A percentile compares a stretch with the other conserved stretches of the same genome.
phyloP scores from a whole-genome alignment of 2,329 filamentous ascomycete species.

The Onygenales sp. region DNA sequence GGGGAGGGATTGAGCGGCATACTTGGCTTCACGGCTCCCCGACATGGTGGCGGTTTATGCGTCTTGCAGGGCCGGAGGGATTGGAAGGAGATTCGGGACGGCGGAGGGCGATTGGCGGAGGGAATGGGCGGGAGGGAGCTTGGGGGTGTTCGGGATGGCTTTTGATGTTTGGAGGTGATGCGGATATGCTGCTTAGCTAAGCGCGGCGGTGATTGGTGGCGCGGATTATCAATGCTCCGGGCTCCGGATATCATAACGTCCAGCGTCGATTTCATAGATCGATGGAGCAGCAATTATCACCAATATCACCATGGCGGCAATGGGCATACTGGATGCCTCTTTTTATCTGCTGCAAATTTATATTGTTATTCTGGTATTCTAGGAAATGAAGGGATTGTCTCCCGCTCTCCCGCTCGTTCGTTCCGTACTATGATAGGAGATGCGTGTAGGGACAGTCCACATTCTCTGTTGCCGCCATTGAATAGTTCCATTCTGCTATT shows the following conservation, averaged over 20 bases:
- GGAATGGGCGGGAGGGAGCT: not conserved
- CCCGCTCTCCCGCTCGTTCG: too few species aligned
- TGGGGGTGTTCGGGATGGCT: not conserved
- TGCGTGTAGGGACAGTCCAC: too few species aligned
- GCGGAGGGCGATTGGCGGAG: not conserved
- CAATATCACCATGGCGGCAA: too few species aligned
- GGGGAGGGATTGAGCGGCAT: slow-evolving; percentile 2
- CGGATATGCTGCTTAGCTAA: not conserved
- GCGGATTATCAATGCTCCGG: slow-evolving; percentile 1
- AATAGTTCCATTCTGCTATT: too few species aligned
- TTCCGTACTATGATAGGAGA: too few species aligned
- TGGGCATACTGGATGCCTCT: too few species aligned
- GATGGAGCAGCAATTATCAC: too few species aligned
- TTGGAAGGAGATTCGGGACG: not conserved
- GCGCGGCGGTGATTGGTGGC: not conserved
- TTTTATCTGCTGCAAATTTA: too few species aligned
- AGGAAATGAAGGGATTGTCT: too few species aligned
- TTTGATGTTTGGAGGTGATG: not conserved
- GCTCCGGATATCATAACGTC: not conserved
- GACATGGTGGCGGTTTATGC: slow-evolving; percentile 11
- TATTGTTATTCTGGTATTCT: too few species aligned
- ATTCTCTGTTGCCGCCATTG: too few species aligned
- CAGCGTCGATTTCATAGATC: too few species aligned
- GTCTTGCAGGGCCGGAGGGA: not conserved
- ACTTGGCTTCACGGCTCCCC: slow-evolving; percentile 10